Evolutionary conservation across 192 early-diverging fungal genomes (phyloP).

Genomic region (Coemansia reversa): DNA sequence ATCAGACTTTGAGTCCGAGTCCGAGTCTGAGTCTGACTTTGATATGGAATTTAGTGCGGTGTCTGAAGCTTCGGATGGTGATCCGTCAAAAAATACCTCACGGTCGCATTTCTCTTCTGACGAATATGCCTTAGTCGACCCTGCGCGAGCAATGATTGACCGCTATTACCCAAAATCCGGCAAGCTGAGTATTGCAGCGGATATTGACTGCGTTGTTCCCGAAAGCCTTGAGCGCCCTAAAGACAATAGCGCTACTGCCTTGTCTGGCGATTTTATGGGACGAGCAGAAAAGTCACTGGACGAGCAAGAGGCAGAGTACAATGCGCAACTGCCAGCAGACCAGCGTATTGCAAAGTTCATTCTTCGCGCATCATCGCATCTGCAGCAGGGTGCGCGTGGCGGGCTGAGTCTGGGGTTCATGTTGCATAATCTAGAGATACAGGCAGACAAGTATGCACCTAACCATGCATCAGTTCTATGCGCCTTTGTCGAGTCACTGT

Average conservation of each 20-base stretch:
- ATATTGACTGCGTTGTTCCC: slow-evolving; percentile 36
- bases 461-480: slow-evolving; percentile 41
- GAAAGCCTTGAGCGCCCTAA: background rate
- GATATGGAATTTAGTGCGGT: background rate
- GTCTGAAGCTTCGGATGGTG: background rate
- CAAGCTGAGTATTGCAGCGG: slow-evolving; percentile 28
- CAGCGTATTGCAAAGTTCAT: slow-evolving; percentile 56
- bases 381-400: slow-evolving; percentile 50
- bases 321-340: slow-evolving; percentile 39
- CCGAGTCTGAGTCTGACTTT: slow-evolving; percentile 14
- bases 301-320: slow-evolving; percentile 43
- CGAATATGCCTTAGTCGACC: slow-evolving; percentile 31
- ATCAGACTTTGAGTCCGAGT: slow-evolving; percentile 16
- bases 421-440: slow-evolving; percentile 44
- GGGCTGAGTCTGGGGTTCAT: slow-evolving; percentile 50
- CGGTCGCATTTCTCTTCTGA: slow-evolving; percentile 6
- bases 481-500: slow-evolving; percentile 50
- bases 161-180: slow-evolving; percentile 47
- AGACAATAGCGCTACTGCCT: background rate
- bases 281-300: slow-evolving; percentile 17
- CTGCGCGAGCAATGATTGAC: slow-evolving; percentile 34
- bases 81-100: background rate
- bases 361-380: slow-evolving; percentile 47
- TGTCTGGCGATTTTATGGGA: background rate
- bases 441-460: slow-evolving; percentile 38